Conservation (phyloP, 257 asterid genomes). For the Gentiana straminea region DNA sequence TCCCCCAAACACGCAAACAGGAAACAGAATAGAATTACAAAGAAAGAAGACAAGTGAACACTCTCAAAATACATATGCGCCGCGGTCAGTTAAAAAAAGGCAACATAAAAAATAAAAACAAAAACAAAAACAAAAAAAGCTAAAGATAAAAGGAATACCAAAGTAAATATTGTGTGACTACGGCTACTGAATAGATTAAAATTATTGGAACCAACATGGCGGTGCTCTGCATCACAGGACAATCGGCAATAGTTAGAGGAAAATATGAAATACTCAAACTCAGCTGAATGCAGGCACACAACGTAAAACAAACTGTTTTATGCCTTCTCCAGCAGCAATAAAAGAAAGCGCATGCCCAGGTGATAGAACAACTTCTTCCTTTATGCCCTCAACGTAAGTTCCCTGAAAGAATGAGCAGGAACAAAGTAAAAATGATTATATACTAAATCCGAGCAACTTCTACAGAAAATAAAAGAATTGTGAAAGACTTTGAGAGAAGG, state of each 20-base stretch:
- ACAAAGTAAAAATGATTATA: no score
- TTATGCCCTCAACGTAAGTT: slow-evolving; percentile 96
- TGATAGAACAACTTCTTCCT: slow-evolving; percentile 97
- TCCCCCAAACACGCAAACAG: no score
- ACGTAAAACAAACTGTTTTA: slow-evolving; percentile 6
- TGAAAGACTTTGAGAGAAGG: slow-evolving; percentile 1
- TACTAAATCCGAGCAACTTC: no score
- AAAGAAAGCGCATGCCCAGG: slow-evolving; percentile 99
- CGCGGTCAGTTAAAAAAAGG: neutral
- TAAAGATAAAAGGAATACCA: slow-evolving; percentile 42
- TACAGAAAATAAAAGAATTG: neutral
- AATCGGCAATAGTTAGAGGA: slow-evolving; percentile 6
- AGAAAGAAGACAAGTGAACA: no score
- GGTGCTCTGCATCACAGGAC: slow-evolving; percentile 72
- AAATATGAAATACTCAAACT: neutral
- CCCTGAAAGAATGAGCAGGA: slow-evolving; percentile 35
- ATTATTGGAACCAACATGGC: slow-evolving; percentile 98
- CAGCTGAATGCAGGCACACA: neutral
- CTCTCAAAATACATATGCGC: no score
- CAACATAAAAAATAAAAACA: neutral
- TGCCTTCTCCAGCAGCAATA: slow-evolving; percentile 99
- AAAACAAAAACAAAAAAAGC: neutral
- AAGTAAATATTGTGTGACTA: slow-evolving; percentile 93
- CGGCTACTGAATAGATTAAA: slow-evolving; percentile 99
- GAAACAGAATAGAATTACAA: no score